Conservation (phyloP, 768 basidiomycete genomes). For the Trametes cingulata region DNA sequence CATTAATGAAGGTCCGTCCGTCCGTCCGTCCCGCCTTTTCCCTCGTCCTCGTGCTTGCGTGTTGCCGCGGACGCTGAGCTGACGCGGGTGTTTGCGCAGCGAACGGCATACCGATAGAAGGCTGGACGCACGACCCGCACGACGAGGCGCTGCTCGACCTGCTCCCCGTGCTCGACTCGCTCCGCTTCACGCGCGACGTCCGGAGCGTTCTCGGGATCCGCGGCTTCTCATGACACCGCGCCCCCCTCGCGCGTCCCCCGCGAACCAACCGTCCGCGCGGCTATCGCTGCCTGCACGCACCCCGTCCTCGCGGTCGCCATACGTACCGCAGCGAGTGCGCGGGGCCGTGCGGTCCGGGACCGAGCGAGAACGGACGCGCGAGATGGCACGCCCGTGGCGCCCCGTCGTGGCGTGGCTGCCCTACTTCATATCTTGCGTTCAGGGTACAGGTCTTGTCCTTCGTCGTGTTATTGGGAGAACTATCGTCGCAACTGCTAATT, state of each 20-base stretch:
- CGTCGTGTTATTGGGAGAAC: slow-evolving; percentile 20
- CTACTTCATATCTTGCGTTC: background rate
- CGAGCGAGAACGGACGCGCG: background rate
- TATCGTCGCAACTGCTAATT: slow-evolving; percentile 24
- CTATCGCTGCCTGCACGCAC: background rate
- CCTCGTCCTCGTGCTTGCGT: background rate
- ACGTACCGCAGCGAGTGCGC: background rate
- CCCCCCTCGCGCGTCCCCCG: background rate
- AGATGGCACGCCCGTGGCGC: background rate
- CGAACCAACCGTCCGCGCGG: background rate
- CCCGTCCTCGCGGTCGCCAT: background rate
- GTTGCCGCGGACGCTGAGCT: background rate
- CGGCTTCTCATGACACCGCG: slow-evolving; percentile 45
- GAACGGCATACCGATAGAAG: slow-evolving; percentile 98
- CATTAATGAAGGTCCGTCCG: slow-evolving; percentile 79
- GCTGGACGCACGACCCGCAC: slow-evolving; percentile 96
- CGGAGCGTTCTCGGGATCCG: slow-evolving; percentile 84
- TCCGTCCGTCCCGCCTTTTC: background rate
- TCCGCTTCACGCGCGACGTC: slow-evolving; percentile 95
- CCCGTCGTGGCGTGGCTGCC: background rate
- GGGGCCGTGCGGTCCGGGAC: background rate
- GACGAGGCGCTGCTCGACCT: slow-evolving; percentile 97
- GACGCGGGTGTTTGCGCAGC: slow-evolving; percentile 49
- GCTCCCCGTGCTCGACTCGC: slow-evolving; percentile 91
- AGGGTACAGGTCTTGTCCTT: slow-evolving; percentile 8